Evolutionary conservation across 345 rosid species (phyloP).

Genomic region (Camelina hispida): DNA sequence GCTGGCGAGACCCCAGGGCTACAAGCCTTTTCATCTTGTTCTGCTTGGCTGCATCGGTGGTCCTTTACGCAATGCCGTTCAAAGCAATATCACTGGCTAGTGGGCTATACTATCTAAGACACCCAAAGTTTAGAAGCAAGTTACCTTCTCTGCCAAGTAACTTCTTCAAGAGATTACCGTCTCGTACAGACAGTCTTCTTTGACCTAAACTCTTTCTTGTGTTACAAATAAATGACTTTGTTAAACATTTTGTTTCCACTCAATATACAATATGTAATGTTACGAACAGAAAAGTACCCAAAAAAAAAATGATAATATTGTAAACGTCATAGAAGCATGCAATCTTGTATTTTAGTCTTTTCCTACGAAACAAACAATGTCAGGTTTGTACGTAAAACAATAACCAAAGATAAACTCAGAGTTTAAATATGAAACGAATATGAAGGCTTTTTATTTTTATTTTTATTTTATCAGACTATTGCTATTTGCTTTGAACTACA

Average conservation of each 20-base stretch:
- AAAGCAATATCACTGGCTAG: constrained; percentile 59
- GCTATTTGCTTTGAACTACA: too few species aligned
- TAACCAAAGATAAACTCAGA: too few species aligned
- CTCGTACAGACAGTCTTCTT: constrained; percentile 69
- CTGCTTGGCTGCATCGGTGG: constrained; percentile 71
- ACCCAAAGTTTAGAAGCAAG: constrained; percentile 87
- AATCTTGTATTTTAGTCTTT: neutral
- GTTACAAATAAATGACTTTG: constrained; percentile 10
- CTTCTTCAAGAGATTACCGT: constrained; percentile 78
- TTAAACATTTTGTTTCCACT: neutral
- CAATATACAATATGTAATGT: neutral
- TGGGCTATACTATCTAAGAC: constrained; percentile 69
- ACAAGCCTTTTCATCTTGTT: constrained; percentile 73
- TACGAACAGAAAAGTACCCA: too few species aligned
- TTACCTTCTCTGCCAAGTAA: constrained; percentile 79
- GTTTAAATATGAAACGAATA: too few species aligned
- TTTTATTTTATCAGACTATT: too few species aligned
- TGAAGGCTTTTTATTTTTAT: too few species aligned
- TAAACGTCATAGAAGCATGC: neutral
- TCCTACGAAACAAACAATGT: too few species aligned
- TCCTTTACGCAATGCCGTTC: constrained; percentile 70
- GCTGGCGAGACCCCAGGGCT: constrained; percentile 89
- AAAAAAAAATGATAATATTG: neutral
- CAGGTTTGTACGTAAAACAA: too few species aligned
- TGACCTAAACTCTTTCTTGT: constrained; percentile 37